These are phyloP conservation scores for Rhodotorula kratochvilovae DNA, from an alignment of 768 basidiomycete species.

Conservation along the genomic window DNA sequence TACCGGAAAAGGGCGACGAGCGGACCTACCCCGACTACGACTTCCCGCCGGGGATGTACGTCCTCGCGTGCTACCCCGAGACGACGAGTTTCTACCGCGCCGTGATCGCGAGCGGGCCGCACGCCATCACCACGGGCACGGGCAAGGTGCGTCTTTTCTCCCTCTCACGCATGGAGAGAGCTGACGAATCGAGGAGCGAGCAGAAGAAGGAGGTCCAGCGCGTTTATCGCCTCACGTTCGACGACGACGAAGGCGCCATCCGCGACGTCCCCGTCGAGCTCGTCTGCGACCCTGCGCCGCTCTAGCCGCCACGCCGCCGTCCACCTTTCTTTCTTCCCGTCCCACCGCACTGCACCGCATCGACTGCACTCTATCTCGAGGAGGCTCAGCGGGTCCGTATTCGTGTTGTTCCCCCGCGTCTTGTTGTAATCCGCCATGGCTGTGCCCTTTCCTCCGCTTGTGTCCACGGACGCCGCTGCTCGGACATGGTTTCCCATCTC, in stretches of 20 bases:
- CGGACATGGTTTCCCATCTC: too few relatives aligned
- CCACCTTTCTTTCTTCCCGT: neutral
- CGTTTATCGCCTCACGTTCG: constrained; percentile 41
- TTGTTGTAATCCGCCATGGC: too few relatives aligned
- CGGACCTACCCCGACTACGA: constrained; percentile 47
- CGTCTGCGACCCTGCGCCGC: constrained; percentile 26
- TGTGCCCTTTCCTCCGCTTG: too few relatives aligned
- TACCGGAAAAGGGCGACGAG: constrained; percentile 47
- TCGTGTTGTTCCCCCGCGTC: too few relatives aligned
- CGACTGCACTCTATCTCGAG: neutral
- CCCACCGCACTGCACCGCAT: neutral
- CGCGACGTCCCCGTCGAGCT: constrained; percentile 28
- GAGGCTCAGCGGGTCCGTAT: too few relatives aligned
- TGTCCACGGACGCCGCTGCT: too few relatives aligned
- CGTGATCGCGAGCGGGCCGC: constrained; percentile 42
- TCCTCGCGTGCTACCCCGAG: constrained; percentile 51
- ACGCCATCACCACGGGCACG: neutral
- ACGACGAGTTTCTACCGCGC: constrained; percentile 52
- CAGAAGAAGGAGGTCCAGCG: constrained; percentile 23
- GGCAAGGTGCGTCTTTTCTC: constrained; percentile 25
- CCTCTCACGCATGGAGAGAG: too few relatives aligned
- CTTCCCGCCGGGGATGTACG: constrained; percentile 44
- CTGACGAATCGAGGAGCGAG: too few relatives aligned
- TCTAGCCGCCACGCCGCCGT: neutral
- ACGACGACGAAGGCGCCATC: constrained; percentile 38